These are phyloP conservation scores for Colletotrichum sp. DNA, from an alignment of 2,329 filamentous ascomycete species.

Conservation along the genomic window DNA sequence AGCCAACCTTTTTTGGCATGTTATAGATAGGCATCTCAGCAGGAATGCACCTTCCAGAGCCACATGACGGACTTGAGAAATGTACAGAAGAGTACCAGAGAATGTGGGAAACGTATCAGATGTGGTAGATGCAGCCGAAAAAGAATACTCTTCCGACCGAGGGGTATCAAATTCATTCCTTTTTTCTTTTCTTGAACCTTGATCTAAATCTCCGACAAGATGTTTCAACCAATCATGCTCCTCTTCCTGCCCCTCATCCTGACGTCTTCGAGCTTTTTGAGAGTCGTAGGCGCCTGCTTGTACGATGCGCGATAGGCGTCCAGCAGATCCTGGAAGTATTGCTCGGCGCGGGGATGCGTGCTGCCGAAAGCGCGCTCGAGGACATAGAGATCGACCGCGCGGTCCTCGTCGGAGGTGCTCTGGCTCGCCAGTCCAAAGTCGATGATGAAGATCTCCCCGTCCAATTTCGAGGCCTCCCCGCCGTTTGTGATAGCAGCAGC, in stretches of 20 bases:
- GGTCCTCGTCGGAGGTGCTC: constrained; percentile 84
- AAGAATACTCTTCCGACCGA: not conserved
- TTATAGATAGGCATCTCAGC: constrained; percentile 1
- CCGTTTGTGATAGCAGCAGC: constrained; percentile 14
- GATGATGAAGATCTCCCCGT: constrained; percentile 86
- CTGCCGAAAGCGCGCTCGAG: constrained; percentile 93
- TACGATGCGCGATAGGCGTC: constrained; percentile 75
- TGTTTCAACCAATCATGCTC: constrained; percentile 84
- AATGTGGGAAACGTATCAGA: not conserved
- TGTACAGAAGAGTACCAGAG: not conserved
- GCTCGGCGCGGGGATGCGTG: constrained; percentile 87
- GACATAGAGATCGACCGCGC: constrained; percentile 95
- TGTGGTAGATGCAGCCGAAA: not conserved
- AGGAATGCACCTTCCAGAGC: not conserved
- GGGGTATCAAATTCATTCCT: constrained; percentile 20
- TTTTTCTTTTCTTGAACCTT: constrained; percentile 8
- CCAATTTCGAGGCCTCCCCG: constrained; percentile 36
- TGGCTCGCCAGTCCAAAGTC: constrained; percentile 92
- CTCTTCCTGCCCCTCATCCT: constrained; percentile 93
- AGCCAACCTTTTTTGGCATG: not conserved
- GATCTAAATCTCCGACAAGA: constrained; percentile 13
- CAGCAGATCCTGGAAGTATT: constrained; percentile 76
- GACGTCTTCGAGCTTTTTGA: constrained; percentile 89
- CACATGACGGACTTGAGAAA: not conserved
- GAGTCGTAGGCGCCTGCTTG: constrained; percentile 74